phyloP scores from a whole-genome alignment of 805 yeast species.

The Ogataea allantospora region DNA sequence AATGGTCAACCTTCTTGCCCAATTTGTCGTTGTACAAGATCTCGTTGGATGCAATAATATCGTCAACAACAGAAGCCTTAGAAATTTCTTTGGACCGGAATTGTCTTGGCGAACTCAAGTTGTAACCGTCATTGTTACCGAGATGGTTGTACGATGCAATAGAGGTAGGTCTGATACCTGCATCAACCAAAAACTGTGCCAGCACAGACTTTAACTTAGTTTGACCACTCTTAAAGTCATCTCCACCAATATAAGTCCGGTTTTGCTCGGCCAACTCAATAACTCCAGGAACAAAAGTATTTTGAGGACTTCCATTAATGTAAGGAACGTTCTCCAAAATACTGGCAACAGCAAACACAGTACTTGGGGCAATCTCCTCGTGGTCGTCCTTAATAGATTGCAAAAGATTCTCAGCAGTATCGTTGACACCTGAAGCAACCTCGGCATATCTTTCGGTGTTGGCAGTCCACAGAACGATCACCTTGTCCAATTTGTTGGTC shows the following conservation, averaged over 20 bases:
- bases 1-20: slow-evolving; percentile 83
- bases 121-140: slow-evolving; percentile 95
- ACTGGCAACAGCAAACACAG: slow-evolving; percentile 91
- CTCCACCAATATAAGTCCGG: slow-evolving; percentile 86
- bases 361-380: slow-evolving; percentile 84
- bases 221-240: slow-evolving; percentile 96
- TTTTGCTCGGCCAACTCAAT: slow-evolving; percentile 82
- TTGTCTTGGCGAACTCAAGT: slow-evolving; percentile 87
- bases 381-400: slow-evolving; percentile 74
- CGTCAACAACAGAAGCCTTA: slow-evolving; percentile 90
- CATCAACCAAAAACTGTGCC: slow-evolving; percentile 94
- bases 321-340: slow-evolving; percentile 86
- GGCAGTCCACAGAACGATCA: slow-evolving; percentile 94
- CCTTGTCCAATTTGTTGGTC: slow-evolving; percentile 74
- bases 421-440: slow-evolving; percentile 75
- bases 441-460: slow-evolving; percentile 93
- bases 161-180: slow-evolving; percentile 93
- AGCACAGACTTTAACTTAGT: slow-evolving; percentile 94
- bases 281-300: slow-evolving; percentile 95
- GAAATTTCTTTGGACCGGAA: slow-evolving; percentile 95
- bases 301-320: slow-evolving; percentile 96
- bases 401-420: slow-evolving; percentile 78
- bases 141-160: slow-evolving; percentile 95
- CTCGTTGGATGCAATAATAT: slow-evolving; percentile 83
- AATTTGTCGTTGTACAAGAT: slow-evolving; percentile 77